Conservation (phyloP, 192 early-diverging fungal species). For the Coemansia sp. region DNA sequence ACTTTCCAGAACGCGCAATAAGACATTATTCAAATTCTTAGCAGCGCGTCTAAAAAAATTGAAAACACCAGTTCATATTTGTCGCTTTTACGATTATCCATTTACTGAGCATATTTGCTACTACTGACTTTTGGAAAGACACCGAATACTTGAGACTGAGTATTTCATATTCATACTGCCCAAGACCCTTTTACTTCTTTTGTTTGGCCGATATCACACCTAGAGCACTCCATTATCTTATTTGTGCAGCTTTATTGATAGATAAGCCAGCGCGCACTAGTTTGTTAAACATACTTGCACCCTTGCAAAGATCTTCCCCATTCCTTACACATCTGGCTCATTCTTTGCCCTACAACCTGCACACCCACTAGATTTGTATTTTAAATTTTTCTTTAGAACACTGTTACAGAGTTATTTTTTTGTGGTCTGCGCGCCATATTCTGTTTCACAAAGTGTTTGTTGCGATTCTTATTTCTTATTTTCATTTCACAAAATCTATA, state of each 20-base stretch:
- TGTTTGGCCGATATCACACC: constrained; percentile 15
- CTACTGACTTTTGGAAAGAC: constrained; percentile 11
- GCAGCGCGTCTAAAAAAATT: too few relatives aligned
- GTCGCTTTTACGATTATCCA: too few relatives aligned
- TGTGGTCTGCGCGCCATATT: background rate
- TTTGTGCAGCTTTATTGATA: background rate
- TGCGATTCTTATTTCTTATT: background rate
- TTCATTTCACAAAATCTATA: too few relatives aligned
- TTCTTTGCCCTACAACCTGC: constrained; percentile 8
- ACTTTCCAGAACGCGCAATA: too few relatives aligned
- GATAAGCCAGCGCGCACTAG: background rate
- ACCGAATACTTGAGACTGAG: background rate
- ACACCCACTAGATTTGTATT: constrained; percentile 3
- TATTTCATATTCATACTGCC: constrained; percentile 26
- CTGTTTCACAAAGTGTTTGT: constrained; percentile 1
- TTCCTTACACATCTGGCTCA: background rate
- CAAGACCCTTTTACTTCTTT: constrained; percentile 10
- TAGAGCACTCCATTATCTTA: background rate
- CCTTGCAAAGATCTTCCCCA: background rate
- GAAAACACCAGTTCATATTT: too few relatives aligned
- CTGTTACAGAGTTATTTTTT: background rate
- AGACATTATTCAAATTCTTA: too few relatives aligned
- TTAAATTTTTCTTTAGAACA: background rate
- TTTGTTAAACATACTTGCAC: constrained; percentile 15
- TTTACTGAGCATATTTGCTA: constrained; percentile 21